These are phyloP conservation scores for Ophiocordyceps unilateralis DNA, from an alignment of 2,329 filamentous ascomycete species.

Conservation along the genomic window DNA sequence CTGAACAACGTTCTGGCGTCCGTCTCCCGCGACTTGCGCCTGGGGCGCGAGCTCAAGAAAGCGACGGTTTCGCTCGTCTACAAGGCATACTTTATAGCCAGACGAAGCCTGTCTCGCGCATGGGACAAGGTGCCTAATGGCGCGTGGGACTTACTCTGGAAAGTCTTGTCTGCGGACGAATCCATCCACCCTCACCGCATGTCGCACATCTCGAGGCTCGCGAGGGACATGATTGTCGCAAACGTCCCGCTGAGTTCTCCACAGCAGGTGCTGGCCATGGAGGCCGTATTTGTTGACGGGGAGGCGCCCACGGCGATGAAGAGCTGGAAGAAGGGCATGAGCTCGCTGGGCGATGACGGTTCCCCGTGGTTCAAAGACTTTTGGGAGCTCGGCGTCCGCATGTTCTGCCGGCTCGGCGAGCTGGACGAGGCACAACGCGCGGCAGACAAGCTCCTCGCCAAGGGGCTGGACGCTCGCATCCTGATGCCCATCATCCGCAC, in stretches of 20 bases:
- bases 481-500: slow-evolving; percentile 54
- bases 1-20: slow-evolving; percentile 16
- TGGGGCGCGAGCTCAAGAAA: slow-evolving; percentile 11
- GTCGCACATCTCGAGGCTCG: slow-evolving; percentile 41
- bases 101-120: slow-evolving; percentile 23
- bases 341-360: slow-evolving; percentile 28
- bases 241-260: slow-evolving; percentile 34
- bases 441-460: slow-evolving; percentile 33
- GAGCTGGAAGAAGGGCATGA: slow-evolving; percentile 42
- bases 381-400: slow-evolving; percentile 48
- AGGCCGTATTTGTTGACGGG: slow-evolving; percentile 48
- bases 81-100: slow-evolving; percentile 30
- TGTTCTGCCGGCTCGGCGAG: slow-evolving; percentile 41
- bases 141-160: slow-evolving; percentile 52
- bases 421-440: slow-evolving; percentile 40
- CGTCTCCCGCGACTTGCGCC: slow-evolving; percentile 11
- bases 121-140: slow-evolving; percentile 40
- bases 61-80: slow-evolving; percentile 25
- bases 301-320: slow-evolving; percentile 41
- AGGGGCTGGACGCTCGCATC: slow-evolving; percentile 33
- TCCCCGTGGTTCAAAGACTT: slow-evolving; percentile 32
- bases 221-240: slow-evolving; percentile 46
- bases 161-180: slow-evolving; percentile 35
- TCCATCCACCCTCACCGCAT: slow-evolving; percentile 35
- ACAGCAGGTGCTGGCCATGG: slow-evolving; percentile 50